phyloP scores from a whole-genome alignment of 306 rosid species.

The Abrus precatorius region DNA sequence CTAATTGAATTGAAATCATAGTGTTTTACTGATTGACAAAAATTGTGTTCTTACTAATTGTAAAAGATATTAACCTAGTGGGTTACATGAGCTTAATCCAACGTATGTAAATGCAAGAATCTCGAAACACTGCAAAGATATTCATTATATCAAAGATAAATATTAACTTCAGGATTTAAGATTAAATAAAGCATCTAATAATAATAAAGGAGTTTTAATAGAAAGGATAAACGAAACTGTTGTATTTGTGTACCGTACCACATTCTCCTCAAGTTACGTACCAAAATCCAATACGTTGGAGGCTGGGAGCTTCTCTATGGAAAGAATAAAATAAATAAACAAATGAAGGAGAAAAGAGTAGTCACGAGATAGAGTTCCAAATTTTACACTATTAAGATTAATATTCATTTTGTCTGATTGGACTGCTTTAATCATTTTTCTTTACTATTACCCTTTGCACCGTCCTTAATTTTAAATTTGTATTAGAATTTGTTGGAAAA shows the following conservation, averaged over 20 bases:
- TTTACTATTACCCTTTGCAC: slow-evolving; percentile 38
- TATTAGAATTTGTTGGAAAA: slow-evolving; percentile 17
- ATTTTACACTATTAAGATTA: slow-evolving; percentile 58
- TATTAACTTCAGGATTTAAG: too few species aligned
- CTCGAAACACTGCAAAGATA: too few species aligned
- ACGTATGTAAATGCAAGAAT: too few species aligned
- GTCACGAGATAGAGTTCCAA: slow-evolving; percentile 89
- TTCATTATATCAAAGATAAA: not conserved
- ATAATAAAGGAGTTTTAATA: too few species aligned
- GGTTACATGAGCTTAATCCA: too few species aligned
- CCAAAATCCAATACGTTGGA: slow-evolving; percentile 9
- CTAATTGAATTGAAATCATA: too few species aligned
- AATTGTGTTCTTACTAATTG: too few species aligned
- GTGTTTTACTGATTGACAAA: too few species aligned
- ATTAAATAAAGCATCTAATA: too few species aligned
- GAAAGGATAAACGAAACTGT: not conserved
- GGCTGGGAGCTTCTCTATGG: not conserved
- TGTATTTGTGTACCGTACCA: slow-evolving; percentile 5
- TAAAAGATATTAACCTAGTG: too few species aligned
- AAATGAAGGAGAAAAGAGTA: slow-evolving; percentile 39
- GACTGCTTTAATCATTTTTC: slow-evolving; percentile 52
- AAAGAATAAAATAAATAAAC: not conserved
- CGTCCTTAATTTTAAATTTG: not conserved
- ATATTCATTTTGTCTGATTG: slow-evolving; percentile 63
- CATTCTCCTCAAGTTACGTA: slow-evolving; percentile 6